Evolutionary conservation across 495 filamentous ascomycete genomes (phyloP), one percentile per base, ranked within the genome.

Genomic region (Talaromyces nanjingensis): DNA sequence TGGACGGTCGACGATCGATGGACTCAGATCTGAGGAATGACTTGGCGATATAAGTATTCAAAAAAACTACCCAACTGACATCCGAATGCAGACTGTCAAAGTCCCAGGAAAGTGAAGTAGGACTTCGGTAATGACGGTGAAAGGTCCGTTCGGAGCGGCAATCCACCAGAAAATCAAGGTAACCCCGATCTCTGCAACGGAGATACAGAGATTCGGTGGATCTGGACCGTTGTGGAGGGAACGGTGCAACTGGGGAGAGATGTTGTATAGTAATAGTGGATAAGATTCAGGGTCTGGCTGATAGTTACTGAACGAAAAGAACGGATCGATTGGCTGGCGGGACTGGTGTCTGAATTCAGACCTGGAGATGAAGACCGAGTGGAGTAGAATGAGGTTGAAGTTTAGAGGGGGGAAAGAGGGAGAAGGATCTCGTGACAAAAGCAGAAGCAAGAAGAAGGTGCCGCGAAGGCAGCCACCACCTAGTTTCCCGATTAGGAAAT

Each of bases 1-100:
- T 24, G 20, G 16, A 22, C 27, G 18, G n/a, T 27, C 25, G 45
- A 53, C 29, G 60, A 34, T 54, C 25, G 24, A 60, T 24, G 11
- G 31, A 47, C n/a, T 42, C n/a, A 42, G 25, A 45, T 60, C n/a
- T 37, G 56, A 37, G 31, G 56, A 37, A 59, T n/a, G 31, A 37
- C 56, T 59, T 59, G 56, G 56, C 56, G 31, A 59, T 59, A 59
- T 59, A 59, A 59, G 56, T 59, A 59, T 6, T 59, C n/a, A 33
- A 14, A 12, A 6, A 25, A 22, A 18, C 16, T 31, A 9, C 8
- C 18, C 56, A 34, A 20, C 12, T 59, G 18, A n/a, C 25, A 5
- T 59, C 56, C 56, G 56, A 59, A 59, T 34, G 56, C 56, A 59
- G 53, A 56, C 1, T n/a, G n/a, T 20, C 18, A 49, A 20, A 22